These are phyloP conservation scores for Hymenoscyphus fraxineus DNA, from an alignment of 2,329 filamentous ascomycete species.

Conservation along the genomic window DNA sequence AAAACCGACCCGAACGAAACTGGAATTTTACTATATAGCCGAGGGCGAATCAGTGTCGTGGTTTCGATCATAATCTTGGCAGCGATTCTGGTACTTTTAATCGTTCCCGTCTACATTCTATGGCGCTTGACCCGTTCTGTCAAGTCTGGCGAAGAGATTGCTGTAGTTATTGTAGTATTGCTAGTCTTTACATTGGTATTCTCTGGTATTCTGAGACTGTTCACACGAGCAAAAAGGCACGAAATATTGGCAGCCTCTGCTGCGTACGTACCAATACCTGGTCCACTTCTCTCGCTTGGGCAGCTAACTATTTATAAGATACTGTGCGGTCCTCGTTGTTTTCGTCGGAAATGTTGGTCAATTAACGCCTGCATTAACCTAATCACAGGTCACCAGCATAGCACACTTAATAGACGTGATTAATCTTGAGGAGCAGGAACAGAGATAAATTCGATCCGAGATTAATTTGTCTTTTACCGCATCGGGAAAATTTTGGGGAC, in stretches of 20 bases:
- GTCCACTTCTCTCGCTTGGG: not conserved
- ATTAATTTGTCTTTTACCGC: too few species aligned
- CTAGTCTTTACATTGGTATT: constrained; percentile 9
- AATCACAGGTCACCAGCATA: too few species aligned
- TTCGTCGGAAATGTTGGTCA: constrained; percentile 8
- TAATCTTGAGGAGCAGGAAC: too few species aligned
- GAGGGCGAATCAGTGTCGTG: constrained; percentile 13
- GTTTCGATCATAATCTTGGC: constrained; percentile 15
- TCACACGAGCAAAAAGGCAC: constrained; percentile 8
- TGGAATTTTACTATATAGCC: constrained; percentile 14
- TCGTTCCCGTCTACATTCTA: constrained; percentile 21
- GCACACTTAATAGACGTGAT: too few species aligned
- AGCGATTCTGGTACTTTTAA: constrained; percentile 17
- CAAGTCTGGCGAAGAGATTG: not conserved
- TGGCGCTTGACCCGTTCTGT: constrained; percentile 11
- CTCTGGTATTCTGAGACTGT: constrained; percentile 5
- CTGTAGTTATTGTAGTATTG: not conserved
- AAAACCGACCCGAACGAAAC: not conserved
- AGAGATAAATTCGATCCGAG: too few species aligned
- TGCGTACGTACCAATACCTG: constrained; percentile 1
- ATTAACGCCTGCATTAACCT: not conserved
- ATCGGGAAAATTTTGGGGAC: too few species aligned
- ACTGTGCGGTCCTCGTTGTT: constrained; percentile 13
- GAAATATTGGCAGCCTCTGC: constrained; percentile 10
- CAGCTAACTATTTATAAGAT: not conserved